These are phyloP conservation scores for Corylus americana DNA, from an alignment of 306 rosid genomes.

Conservation along the genomic window DNA sequence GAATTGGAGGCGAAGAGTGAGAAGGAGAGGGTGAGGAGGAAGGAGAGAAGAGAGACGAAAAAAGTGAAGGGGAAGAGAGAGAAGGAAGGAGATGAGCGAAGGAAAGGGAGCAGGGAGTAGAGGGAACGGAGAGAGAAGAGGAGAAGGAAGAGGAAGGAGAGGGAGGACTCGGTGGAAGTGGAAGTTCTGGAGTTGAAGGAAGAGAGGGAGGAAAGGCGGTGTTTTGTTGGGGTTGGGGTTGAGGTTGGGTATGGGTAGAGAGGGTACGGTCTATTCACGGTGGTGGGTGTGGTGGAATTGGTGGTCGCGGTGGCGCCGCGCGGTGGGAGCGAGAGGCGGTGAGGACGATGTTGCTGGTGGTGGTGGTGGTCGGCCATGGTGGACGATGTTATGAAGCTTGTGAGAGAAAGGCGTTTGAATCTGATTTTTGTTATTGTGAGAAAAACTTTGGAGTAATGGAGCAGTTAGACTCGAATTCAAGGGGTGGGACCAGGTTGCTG, in stretches of 20 bases:
- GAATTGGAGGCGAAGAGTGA: constrained; percentile 39
- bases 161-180: constrained; percentile 43
- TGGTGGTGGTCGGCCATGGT: constrained; percentile 66
- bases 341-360: constrained; percentile 65
- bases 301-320: constrained; percentile 39
- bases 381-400: background rate
- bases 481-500: background rate
- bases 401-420: background rate
- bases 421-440: background rate
- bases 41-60: constrained; percentile 65
- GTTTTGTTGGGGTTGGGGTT: constrained; percentile 70
- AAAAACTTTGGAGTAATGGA: background rate
- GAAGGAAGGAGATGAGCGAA: constrained; percentile 78
- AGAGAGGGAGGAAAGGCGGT: constrained; percentile 45
- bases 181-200: constrained; percentile 47
- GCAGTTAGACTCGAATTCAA: background rate
- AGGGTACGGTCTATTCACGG: constrained; percentile 42
- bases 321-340: constrained; percentile 68
- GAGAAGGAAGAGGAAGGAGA: constrained; percentile 65
- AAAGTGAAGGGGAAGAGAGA: constrained; percentile 74
- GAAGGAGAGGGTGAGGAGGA: constrained; percentile 50
- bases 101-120: constrained; percentile 71
- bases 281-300: constrained; percentile 27
- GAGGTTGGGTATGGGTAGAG: constrained; percentile 51
- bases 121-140: constrained; percentile 76